A percentile compares a stretch with the other conserved stretches of the same genome.
Conservation (phyloP, 768 basidiomycete genomes). For the Tephrocybe rancida region DNA sequence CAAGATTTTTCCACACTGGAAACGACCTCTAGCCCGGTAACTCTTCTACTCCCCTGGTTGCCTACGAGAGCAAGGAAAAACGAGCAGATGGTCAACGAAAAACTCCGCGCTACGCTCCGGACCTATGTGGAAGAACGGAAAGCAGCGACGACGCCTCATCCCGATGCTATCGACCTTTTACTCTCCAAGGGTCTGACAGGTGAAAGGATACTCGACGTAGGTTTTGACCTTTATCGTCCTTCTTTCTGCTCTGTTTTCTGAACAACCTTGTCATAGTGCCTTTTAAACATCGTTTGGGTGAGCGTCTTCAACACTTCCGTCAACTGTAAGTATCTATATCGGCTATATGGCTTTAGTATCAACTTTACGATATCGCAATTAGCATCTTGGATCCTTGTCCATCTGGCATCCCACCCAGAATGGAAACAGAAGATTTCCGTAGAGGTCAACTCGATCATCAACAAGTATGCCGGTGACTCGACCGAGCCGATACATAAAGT, state of each 20-base stretch:
- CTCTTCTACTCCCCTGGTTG: slow-evolving; percentile 24
- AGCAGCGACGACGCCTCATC: slow-evolving; percentile 1
- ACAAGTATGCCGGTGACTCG: slow-evolving; percentile 26
- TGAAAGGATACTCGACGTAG: slow-evolving; percentile 25
- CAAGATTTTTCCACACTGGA: slow-evolving; percentile 25
- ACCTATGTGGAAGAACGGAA: slow-evolving; percentile 17
- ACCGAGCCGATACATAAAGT: slow-evolving; percentile 33
- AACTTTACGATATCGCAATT: not conserved
- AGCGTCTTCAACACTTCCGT: slow-evolving; percentile 36
- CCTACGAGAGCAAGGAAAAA: slow-evolving; percentile 14
- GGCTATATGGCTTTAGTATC: not conserved
- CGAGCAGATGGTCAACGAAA: slow-evolving; percentile 15
- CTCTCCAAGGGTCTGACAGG: slow-evolving; percentile 11
- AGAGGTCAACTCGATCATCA: slow-evolving; percentile 31
- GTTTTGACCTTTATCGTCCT: not conserved
- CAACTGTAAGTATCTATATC: slow-evolving; percentile 25
- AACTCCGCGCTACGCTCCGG: slow-evolving; percentile 11
- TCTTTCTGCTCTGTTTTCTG: slow-evolving; percentile 4
- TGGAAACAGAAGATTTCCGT: slow-evolving; percentile 33
- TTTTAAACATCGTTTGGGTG: slow-evolving; percentile 37
- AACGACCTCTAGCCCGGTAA: slow-evolving; percentile 30
- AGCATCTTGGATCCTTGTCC: slow-evolving; percentile 39
- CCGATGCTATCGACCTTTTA: slow-evolving; percentile 20
- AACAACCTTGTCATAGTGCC: slow-evolving; percentile 32
- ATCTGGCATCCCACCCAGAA: slow-evolving; percentile 29